Evolutionary conservation across 129 eudicot genomes (phyloP).

Genomic region (Flaveria bidentis): DNA sequence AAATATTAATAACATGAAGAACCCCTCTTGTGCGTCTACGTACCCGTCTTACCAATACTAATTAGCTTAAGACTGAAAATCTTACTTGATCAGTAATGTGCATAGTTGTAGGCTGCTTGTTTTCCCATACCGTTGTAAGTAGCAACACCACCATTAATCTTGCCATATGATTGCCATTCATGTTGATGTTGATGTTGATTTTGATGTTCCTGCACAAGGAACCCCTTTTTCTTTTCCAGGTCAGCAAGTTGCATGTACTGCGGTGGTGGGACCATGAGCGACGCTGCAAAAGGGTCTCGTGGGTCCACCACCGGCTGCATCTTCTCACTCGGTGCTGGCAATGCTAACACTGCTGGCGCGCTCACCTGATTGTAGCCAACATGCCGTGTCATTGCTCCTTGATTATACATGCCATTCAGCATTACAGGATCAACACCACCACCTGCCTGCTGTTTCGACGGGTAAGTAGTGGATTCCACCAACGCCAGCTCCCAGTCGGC

Average conservation of each 20-base stretch:
- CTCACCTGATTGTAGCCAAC: conserved; percentile 38
- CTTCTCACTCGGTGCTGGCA: conserved; percentile 66
- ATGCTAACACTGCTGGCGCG: conserved; percentile 47
- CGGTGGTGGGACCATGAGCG: conserved; percentile 67
- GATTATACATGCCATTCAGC: conserved; percentile 67
- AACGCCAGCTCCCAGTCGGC: conserved; percentile 66
- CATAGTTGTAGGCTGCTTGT: conserved; percentile 49
- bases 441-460: conserved; percentile 53
- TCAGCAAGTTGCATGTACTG: conserved; percentile 75
- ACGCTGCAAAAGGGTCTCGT: conserved; percentile 76
- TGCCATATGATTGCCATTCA: conserved; percentile 70
- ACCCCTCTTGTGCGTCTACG: background rate
- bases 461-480: conserved; percentile 60
- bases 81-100: conserved; percentile 41
- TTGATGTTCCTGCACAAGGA: conserved; percentile 40
- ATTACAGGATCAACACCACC: conserved; percentile 68
- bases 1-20: conserved; percentile 8
- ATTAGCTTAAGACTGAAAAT: too few species aligned
- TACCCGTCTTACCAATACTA: too few species aligned
- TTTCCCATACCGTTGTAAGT: conserved; percentile 49
- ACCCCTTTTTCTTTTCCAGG: conserved; percentile 66
- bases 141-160: conserved; percentile 38
- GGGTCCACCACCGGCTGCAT: conserved; percentile 42
- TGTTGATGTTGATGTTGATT: conserved; percentile 36
- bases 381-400: conserved; percentile 59